A percentile compares a stretch with the other conserved stretches of the same genome.
Evolutionary conservation across 2,329 filamentous ascomycete species (phyloP).

Genomic region (Aquanectria penicillioides): DNA sequence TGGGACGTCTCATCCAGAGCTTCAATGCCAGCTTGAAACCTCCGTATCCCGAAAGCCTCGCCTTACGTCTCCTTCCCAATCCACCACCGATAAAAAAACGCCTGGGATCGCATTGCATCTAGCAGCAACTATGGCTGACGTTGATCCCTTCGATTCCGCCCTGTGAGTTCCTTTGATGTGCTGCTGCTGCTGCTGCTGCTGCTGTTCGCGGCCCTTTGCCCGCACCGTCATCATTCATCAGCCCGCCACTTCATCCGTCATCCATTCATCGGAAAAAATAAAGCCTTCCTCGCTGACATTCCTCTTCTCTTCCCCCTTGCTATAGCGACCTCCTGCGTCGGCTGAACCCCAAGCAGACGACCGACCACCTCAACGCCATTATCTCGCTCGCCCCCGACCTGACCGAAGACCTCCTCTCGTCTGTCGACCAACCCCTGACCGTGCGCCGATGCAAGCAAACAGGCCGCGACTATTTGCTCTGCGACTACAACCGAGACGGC

Average conservation of each 20-base stretch:
- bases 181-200: too few relatives aligned
- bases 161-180: too few relatives aligned
- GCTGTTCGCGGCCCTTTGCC: too few relatives aligned
- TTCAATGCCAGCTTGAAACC: slow-evolving; percentile 32
- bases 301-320: not conserved
- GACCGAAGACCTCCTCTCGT: slow-evolving; percentile 96
- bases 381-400: slow-evolving; percentile 90
- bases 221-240: slow-evolving; percentile 10
- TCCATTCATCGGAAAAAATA: not conserved
- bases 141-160: slow-evolving; percentile 79
- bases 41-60: slow-evolving; percentile 1
- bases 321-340: slow-evolving; percentile 94
- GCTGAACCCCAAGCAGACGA: slow-evolving; percentile 92
- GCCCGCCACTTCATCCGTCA: not conserved
- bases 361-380: slow-evolving; percentile 87
- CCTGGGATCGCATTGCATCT: not conserved
- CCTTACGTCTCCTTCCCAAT: not conserved
- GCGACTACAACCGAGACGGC: slow-evolving; percentile 99
- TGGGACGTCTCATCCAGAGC: slow-evolving; percentile 21
- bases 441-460: slow-evolving; percentile 87
- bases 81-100: not conserved
- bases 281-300: slow-evolving; percentile 3
- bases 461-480: slow-evolving; percentile 95
- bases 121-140: slow-evolving; percentile 55
- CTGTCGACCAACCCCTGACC: slow-evolving; percentile 93